Base-by-base conservation (phyloP, 768 basidiomycete species). In the Amanita exitialis region DNA sequence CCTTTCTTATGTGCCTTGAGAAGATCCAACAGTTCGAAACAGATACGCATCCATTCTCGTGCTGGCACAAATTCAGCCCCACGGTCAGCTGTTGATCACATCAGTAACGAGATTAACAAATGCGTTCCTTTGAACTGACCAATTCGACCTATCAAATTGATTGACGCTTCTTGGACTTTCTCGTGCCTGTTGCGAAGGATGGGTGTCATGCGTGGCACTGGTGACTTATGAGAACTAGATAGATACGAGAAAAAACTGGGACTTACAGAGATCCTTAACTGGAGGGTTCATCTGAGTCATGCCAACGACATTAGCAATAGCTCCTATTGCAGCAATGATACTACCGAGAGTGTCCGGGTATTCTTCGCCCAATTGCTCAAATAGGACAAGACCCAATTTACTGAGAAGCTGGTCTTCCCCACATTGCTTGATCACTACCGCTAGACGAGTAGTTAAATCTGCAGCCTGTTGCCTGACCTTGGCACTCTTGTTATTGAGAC, bases 251-350 rank as follows among this genome's bases (percentile, higher is more conserved):
- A 30, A 20, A 37, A 16, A 42, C 36, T 27, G 45, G 47, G 9
- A 84, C 94, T 80, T 67, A 96, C 94, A 65, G 52, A 99, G 82
- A 77, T 99, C 96, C 67, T 99, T 99, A 23, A 99, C 94, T 0
- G 96, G 96, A 12, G 96, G 96, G 65, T 96, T 97, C 96, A 99
- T 99, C 66, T 97, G 92, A 8, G 96, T 96, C 96, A 98, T 99
- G 69, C 96, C 96, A 56, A 99, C 96, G 45, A 98, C 96, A 60
- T 98, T 98, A 57, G 96, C 96, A 61, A 99, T 98, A 44, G 96
- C 96, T 56, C 92, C 95, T 61, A 93, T 91, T 39, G 96, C 96
- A 44, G 95, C 94, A 66, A 98, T 99, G 67, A 99, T 95, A 72
- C 95, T 97, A 64, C 96, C 96, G 30, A 99, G 79, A 0, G 96